Evolutionary conservation across 2,329 filamentous ascomycete genomes (phyloP), one percentile per base, ranked within the genome.

Genomic region (Pseudogymnoascus sp.): DNA sequence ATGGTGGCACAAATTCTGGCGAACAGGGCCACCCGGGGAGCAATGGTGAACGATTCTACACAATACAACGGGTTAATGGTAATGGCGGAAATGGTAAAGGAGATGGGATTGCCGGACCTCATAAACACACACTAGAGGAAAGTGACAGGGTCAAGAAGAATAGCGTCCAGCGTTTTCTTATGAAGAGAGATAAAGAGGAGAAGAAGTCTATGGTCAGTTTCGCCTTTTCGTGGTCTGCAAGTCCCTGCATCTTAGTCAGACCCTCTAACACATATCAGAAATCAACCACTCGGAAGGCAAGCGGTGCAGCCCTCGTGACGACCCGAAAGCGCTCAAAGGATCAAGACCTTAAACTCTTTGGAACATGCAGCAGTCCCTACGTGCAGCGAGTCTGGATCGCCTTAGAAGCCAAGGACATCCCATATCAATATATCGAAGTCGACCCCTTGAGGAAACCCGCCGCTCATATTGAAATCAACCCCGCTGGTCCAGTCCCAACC

Each of bases 371-470:
- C 58, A 72, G 88, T 70, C 90, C 90, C 25, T 94, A 93, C 71
- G 90, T 91, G 1, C 90, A 95, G 71, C 85, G 90, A 16, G 88
- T 94, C 25, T 96, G 91, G 91, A 94, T 96, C 65, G 88, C 90
- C 1, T 79, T 96, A 36, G 90, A 96, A 72, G 79, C 86, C 68
- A 94, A 94, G 72, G 81, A 84, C 16, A 79, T 94, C 7, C 77
- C 83, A 37, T 96, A 96, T 70, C 89, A 95, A 71, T 96, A 95
- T 73, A 86, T 91, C 67, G 91, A 96, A 74, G 86, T 90, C 50
- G 88, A 95, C 69, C 88, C 90, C 6, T 11, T 37, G 33, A 84
- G 86, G 67, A 88, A 89, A 64, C 88, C 86, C 1, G 80, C 86
- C 63, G 79, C 84, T 7, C 76, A 93, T 30, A 79, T 92, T 22